Percentiles rank a stretch among this genome's conserved stretches.
These are phyloP conservation scores for Colletotrichum coccodes DNA, from an alignment of 2,329 filamentous ascomycete species.

Conservation along the genomic window DNA sequence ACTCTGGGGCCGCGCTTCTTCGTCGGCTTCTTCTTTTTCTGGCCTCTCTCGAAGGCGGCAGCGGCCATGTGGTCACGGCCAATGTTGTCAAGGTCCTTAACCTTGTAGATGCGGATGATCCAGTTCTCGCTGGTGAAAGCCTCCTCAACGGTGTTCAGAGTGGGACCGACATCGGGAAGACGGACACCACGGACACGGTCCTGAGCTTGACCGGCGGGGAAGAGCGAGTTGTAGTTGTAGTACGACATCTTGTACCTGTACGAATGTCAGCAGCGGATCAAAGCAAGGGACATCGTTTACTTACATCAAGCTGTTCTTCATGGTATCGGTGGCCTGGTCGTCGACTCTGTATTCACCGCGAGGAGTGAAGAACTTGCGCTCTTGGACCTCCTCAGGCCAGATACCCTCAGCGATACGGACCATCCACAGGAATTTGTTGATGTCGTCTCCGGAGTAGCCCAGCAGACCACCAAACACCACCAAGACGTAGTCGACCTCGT, in stretches of 20 bases:
- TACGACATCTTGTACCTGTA: conserved; percentile 99
- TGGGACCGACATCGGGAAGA: conserved; percentile 85
- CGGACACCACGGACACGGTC: conserved; percentile 88
- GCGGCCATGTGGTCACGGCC: conserved; percentile 83
- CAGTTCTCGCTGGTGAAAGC: conserved; percentile 99
- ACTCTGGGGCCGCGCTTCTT: conserved; percentile 80
- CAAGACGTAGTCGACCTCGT: conserved; percentile 98
- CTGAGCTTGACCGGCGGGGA: conserved; percentile 88
- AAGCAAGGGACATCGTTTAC: conserved; percentile 45
- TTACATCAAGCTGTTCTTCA: conserved; percentile 99
- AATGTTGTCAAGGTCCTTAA: conserved; percentile 98
- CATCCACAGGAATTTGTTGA: conserved; percentile 99
- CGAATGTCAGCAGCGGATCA: conserved; percentile 38
- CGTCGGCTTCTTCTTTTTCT: conserved; percentile 82
- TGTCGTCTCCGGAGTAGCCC: conserved; percentile 97
- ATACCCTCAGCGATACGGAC: conserved; percentile 98
- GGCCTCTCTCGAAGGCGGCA: conserved; percentile 78
- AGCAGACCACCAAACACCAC: conserved; percentile 96
- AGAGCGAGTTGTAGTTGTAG: conserved; percentile 94
- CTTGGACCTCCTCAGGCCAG: conserved; percentile 99
- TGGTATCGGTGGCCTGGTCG: conserved; percentile 90
- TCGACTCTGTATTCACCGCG: conserved; percentile 97
- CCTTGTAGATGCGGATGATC: conserved; percentile 99
- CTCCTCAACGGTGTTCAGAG: conserved; percentile 91
- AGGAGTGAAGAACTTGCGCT: conserved; percentile 93